Conservation (phyloP, 2,329 filamentous ascomycete species). For the Zopfia rhizophila region DNA sequence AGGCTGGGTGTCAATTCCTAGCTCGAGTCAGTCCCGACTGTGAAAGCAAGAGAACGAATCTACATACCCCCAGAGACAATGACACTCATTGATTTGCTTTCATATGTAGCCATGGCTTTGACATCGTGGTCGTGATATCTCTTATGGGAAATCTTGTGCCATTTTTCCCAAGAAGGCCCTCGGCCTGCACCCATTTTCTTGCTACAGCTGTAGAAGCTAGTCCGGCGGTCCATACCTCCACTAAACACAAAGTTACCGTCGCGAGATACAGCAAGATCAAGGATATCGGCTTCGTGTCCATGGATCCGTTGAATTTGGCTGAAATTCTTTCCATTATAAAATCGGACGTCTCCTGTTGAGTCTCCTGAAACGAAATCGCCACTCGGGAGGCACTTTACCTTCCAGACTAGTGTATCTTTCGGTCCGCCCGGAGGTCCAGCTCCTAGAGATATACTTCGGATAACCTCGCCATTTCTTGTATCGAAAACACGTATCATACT, state of each 20-base stretch:
- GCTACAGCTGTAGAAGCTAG: conserved; percentile 79
- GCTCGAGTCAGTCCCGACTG: conserved; percentile 30
- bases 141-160: conserved; percentile 87
- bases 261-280: conserved; percentile 83
- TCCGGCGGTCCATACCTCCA: conserved; percentile 90
- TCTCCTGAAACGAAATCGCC: conserved; percentile 95
- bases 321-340: conserved; percentile 94
- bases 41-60: conserved; percentile 2
- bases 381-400: conserved; percentile 85
- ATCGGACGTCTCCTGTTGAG: conserved; percentile 90
- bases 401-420: conserved; percentile 91
- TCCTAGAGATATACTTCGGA: conserved; percentile 87
- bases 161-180: conserved; percentile 62
- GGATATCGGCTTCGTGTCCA: conserved; percentile 87
- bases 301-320: conserved; percentile 87
- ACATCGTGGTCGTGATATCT: conserved; percentile 94
- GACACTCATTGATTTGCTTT: conserved; percentile 83
- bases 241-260: conserved; percentile 87
- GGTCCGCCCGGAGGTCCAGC: conserved; percentile 79
- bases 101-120: conserved; percentile 91
- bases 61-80: conserved; percentile 86
- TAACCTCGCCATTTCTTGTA: conserved; percentile 76
- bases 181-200: conserved; percentile 33
- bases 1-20: conserved; percentile 86
- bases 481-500: conserved; percentile 94